Base-by-base conservation (phyloP, 1,284 basidiomycete genomes). In the Cryptococcus jaspeensis region DNA sequence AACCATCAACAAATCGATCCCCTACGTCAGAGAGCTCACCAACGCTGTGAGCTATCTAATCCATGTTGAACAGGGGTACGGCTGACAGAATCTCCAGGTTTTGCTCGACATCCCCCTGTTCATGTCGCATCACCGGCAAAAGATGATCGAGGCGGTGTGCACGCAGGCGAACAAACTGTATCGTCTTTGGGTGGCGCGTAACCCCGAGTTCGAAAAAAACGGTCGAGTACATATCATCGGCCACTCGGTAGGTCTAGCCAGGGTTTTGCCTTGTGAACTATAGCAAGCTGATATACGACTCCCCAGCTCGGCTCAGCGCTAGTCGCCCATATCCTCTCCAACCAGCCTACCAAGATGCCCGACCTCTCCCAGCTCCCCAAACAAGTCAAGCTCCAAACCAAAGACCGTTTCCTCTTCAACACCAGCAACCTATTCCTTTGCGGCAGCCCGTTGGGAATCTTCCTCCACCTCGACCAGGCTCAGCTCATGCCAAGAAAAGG, bases 401-500 rank as follows among this genome's bases (percentile, higher is more conserved):
- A 55, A 35, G 70, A 78, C 54, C 66, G 76, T 18, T 80, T 81
- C 59, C 61, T 81, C n/a, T 81, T 80, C 76, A 79, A 81, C 54
- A 78, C 78, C 4, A 78, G 78, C 56, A 78, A 77, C 58, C 72
- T 83, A 18, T 84, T 82, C 67, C 73, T 81, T 8, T 73, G 79
- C 15, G 83, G 83, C 5, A 81, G 80, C 52, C 83, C 83, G 0
- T 70, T 83, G 1, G 79, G 81, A 0, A 72, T 84, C 28, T 83
- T 83, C 65, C 71, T 83, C 12, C 81, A 82, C 58, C 69, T 84
- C 6, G 78, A 82, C 52, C 80, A 81, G 42, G 77, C 80, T 0
- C 82, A 83, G 60, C 64, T 83, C 16, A 81, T 83, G 59, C 81
- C 83, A 0, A 72, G 83, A 16, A 78, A 78, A 62, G 82, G 81